Evolutionary conservation across 2,329 filamentous ascomycete genomes (phyloP).

Genomic region (Trichoderma arundinaceum): DNA sequence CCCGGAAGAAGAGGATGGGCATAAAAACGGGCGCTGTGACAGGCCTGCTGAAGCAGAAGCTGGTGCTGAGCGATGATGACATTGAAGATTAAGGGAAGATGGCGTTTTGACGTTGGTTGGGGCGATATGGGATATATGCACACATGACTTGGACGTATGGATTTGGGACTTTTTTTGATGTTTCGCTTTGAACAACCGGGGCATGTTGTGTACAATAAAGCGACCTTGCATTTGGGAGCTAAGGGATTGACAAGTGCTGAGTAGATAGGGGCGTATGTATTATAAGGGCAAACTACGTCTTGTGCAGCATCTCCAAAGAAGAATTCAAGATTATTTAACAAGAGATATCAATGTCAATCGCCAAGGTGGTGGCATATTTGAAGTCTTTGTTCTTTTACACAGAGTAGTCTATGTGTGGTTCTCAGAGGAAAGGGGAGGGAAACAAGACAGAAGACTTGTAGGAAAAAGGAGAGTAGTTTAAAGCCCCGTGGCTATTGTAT

Average conservation of each 20-base stretch:
- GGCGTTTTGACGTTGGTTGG: not conserved
- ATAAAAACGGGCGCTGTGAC: slow-evolving; percentile 48
- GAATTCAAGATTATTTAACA: not conserved
- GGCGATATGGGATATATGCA: not conserved
- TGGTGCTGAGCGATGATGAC: slow-evolving; percentile 82
- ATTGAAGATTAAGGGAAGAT: slow-evolving; percentile 68
- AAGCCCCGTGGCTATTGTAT: not conserved
- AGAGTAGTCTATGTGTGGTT: not conserved
- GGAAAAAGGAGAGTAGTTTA: not conserved
- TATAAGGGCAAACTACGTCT: not conserved
- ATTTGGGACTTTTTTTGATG: not conserved
- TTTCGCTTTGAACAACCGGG: not conserved
- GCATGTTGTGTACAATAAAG: slow-evolving; percentile 11
- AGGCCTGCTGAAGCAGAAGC: slow-evolving; percentile 62
- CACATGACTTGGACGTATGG: not conserved
- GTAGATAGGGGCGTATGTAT: not conserved
- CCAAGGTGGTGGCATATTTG: too few species aligned
- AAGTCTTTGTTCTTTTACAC: not conserved
- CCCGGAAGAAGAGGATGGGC: slow-evolving; percentile 53
- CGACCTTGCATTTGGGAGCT: not conserved
- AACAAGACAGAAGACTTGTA: slow-evolving; percentile 20
- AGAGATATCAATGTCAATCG: too few species aligned
- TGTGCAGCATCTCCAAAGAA: not conserved
- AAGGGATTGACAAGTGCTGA: not conserved
- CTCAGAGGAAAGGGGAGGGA: slow-evolving; percentile 46